Base-by-base conservation (phyloP, 1,139 yeast species). In the Suhomyces chickasaworum region DNA sequence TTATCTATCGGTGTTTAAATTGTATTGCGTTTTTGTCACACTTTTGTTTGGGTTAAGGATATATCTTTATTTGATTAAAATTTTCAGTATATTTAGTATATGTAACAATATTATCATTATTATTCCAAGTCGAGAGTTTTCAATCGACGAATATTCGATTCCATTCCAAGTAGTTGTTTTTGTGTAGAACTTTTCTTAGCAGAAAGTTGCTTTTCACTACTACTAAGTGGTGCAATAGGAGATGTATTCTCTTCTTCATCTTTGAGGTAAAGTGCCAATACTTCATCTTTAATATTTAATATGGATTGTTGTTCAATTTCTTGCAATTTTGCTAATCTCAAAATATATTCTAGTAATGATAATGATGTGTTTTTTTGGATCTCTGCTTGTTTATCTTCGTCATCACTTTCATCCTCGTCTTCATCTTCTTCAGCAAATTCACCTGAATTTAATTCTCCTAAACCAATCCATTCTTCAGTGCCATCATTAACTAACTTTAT, bases 251-350 rank as follows among this genome's bases (percentile, higher is more conserved):
- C 46, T 33, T 51, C 52, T 16, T 46, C 89, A 55, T 87, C 90
- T 41, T 79, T 76, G 27, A 88, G 65, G 55, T 85, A 87, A 1
- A 83, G 59, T 8, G 85, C 66, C 16, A 88, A 67, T 18, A 86
- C 75, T 59, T 87, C 95, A 60, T 88, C 95, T 15, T 78, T 77
- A 10, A 84, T 77, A 3, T 77, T 68, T 18, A 82, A 62, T 7
- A 86, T 65, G 0, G 84, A 69, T 25, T 65, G 69, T 50, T 80
- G 83, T 55, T 87, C 93, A 52, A 72, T 78, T 16, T 78, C 69
- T 59, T 88, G 91, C 18, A 87, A 66, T 0, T 85, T 81, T 22
- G 81, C 65, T 6, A 88, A 68, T 41, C 95, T 69, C 1, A 86
- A 59, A 4, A 86, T 55, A 55, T 86, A 86, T 59, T 88, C 95